Evolutionary conservation across 75 land plant genomes (phyloP), one percentile per base, ranked within the genome.

Genomic region (Cryptomeria japonica): DNA sequence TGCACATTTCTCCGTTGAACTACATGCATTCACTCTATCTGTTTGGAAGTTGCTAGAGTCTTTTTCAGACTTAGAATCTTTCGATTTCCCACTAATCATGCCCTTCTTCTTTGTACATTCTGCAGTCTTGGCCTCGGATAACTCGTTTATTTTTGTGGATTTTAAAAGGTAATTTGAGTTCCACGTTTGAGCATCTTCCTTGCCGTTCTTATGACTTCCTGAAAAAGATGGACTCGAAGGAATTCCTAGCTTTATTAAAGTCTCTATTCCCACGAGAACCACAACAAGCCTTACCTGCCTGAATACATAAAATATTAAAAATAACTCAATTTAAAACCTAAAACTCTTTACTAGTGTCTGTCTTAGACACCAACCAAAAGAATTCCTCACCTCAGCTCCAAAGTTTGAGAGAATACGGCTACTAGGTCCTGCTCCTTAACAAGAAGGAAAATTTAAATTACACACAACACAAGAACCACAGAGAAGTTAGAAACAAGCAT

Each of bases 201-300:
- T 83, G 80, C 72, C 85, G 58, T 41, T 77, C 11, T 76, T 87
- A 72, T 88, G 70, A 86, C 86, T 84, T 25, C 83, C 61, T 28
- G 75, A 80, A 7, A n/a, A 56, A 80, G 41, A 80, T 70, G 76
- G 44, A 32, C 31, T 86, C 49, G 85, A 61, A 53, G 39, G 36
- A 39, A 80, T 90, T 53, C 18, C 32, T 11, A 6, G 46, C 46
- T 44, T 44, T 44, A 44, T 44, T 2, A 42, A 42, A 42, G 44
- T 42, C 4, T 10, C 61, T 70, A 44, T 86, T 84, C 87, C 82
- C 61, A 90, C 78, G 64, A 82, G 75, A 84, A 88, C 80, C 16
- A 87, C 44, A 58, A 87, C 80, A 37, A 90, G 4, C 34, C 86
- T 13, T 44, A 89, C 1, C 56, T 64, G 83, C 89, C 93, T 92